Conservation (phyloP, 805 yeast genomes). For the Wickerhamiella galacta region DNA sequence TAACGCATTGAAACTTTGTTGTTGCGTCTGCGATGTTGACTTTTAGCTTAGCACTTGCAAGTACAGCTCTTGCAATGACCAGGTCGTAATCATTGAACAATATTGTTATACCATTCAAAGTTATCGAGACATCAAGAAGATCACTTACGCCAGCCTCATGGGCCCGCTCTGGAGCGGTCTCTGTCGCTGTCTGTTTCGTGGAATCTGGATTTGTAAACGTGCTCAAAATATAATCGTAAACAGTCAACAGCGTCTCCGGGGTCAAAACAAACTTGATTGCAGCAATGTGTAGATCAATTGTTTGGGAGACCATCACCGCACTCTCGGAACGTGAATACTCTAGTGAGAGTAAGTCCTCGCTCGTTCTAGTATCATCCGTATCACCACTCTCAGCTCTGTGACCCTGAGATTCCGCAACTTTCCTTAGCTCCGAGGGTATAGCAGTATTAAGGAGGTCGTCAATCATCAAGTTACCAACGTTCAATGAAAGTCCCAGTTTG, state of each 20-base stretch:
- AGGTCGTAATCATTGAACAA: conserved; percentile 71
- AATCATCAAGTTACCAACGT: conserved; percentile 47
- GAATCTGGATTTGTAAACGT: conserved; percentile 71
- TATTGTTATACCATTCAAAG: conserved; percentile 54
- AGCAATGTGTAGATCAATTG: conserved; percentile 53
- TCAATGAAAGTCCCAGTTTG: conserved; percentile 49
- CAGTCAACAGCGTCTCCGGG: conserved; percentile 58
- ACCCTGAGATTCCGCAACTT: conserved; percentile 49
- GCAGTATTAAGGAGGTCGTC: conserved; percentile 59
- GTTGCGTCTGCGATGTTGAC: conserved; percentile 59
- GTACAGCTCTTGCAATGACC: conserved; percentile 59
- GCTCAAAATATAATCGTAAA: conserved; percentile 64
- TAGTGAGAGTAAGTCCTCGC: conserved; percentile 10
- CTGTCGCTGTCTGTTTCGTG: conserved; percentile 1
- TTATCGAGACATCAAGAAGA: conserved; percentile 42
- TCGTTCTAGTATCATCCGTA: conserved; percentile 29
- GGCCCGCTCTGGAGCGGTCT: neutral
- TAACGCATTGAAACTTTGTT: conserved; percentile 48
- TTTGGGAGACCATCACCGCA: conserved; percentile 47
- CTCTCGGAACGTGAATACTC: conserved; percentile 10
- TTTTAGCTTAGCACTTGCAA: conserved; percentile 55
- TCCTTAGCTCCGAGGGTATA: conserved; percentile 45
- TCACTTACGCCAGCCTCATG: neutral
- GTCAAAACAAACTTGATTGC: conserved; percentile 61
- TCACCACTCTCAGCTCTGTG: conserved; percentile 32